Conservation (phyloP, 352 stramenopile genomes). For the Plasmopara muralis region DNA sequence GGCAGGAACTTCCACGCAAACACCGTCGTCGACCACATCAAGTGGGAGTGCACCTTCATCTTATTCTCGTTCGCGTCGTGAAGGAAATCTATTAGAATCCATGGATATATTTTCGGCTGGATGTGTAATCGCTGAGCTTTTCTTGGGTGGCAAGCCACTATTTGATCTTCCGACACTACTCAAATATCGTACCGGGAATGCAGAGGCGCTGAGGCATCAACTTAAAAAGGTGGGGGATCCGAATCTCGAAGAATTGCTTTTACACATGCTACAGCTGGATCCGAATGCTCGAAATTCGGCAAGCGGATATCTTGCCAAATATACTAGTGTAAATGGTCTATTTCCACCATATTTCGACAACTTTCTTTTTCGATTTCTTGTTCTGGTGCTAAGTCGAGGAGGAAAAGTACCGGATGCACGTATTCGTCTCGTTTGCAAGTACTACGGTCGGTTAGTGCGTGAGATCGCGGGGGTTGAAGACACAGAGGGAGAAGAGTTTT, state of each 20-base stretch:
- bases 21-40: slow-evolving; percentile 17
- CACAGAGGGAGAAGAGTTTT: slow-evolving; percentile 85
- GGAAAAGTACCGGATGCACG: slow-evolving; percentile 88
- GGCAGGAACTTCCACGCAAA: slow-evolving; percentile 23
- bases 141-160: slow-evolving; percentile 92
- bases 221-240: slow-evolving; percentile 92
- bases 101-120: slow-evolving; percentile 99
- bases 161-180: slow-evolving; percentile 92
- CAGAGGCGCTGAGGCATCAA: slow-evolving; percentile 63
- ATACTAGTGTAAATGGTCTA: slow-evolving; percentile 50
- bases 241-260: slow-evolving; percentile 82
- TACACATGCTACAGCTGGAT: slow-evolving; percentile 93
- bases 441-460: slow-evolving; percentile 88
- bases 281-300: slow-evolving; percentile 79
- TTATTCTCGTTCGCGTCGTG: slow-evolving; percentile 38
- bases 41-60: slow-evolving; percentile 26
- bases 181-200: slow-evolving; percentile 76
- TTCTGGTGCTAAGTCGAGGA: slow-evolving; percentile 69
- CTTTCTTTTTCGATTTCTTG: slow-evolving; percentile 88
- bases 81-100: slow-evolving; percentile 68
- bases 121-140: slow-evolving; percentile 96
- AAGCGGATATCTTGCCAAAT: slow-evolving; percentile 85
- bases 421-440: slow-evolving; percentile 89
- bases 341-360: slow-evolving; percentile 85
- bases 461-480: slow-evolving; percentile 90